Base-by-base conservation (phyloP, 352 stramenopile genomes). In the Globisporangium spiculum region DNA sequence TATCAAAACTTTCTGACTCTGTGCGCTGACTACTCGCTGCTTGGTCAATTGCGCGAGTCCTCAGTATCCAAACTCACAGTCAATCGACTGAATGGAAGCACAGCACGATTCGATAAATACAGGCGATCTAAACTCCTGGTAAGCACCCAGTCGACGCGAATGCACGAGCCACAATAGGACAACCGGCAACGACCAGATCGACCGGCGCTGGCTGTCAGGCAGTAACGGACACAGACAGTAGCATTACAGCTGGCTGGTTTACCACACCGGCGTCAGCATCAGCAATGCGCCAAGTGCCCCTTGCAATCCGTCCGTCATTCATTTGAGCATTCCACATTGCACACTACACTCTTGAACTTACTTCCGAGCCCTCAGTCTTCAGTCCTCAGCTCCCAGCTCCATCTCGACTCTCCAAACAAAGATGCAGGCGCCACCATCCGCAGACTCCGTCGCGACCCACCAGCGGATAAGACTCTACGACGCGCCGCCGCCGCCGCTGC, bases 391-490 rank as follows among this genome's bases (percentile, higher is more conserved):
- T 8, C 9, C 9, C 6, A 38, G 16, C 44, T 24, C 44, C 20
- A 4, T 52, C 46, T 53, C 20, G 4, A 14, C 14, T 24, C 36
- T 44, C 36, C 2, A 44, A 44, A 20, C 55, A 60, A 60, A 60
- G 55, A 60, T 60, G 55, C 55, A 60, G 27, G 55, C 26, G 18
- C 8, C 55, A 1, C 12, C 55, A 44, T 20, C 55, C n/a, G 5
- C 62, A 54, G 30, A 55, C 7, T 16, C 52, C 1, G 24, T 32
- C n/a, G 14, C 30, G 34, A 14, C 58, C 26, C 32, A 60, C 7
- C 50, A 41, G 20, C 24, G 46, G 12, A 7, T 68, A 18, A 48
- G 63, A n/a, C 54, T 68, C 36, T 68, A 68, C 63, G 63, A 66
- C 34, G 60, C 27, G 20, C 44, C 27, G 27, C 36, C 36, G 4